Evolutionary conservation across 192 early-diverging fungal species (phyloP).

Genomic region (Gorgonomyces haynaldii): DNA sequence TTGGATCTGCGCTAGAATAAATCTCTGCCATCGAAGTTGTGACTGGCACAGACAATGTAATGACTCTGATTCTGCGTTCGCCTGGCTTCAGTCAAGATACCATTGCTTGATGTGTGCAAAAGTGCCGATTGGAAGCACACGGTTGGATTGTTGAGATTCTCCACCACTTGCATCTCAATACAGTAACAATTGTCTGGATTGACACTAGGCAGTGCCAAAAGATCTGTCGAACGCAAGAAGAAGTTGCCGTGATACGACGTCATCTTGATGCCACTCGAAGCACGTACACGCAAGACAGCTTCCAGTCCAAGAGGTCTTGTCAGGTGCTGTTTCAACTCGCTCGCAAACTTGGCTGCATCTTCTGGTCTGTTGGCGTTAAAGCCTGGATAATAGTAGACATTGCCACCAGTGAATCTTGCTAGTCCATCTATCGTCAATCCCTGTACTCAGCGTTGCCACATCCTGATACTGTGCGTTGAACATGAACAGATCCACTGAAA

Average conservation of each 20-base stretch:
- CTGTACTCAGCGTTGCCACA: constrained; percentile 73
- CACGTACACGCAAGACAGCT: constrained; percentile 85
- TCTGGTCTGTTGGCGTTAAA: constrained; percentile 74
- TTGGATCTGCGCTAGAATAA: constrained; percentile 72
- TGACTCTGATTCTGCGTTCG: constrained; percentile 87
- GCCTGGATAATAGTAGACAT: constrained; percentile 76
- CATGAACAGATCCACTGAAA: constrained; percentile 78
- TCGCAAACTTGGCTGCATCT: constrained; percentile 71
- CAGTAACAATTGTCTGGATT: constrained; percentile 84
- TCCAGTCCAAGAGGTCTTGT: constrained; percentile 72
- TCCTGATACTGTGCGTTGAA: constrained; percentile 79
- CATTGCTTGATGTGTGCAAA: constrained; percentile 75
- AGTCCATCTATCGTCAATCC: constrained; percentile 39
- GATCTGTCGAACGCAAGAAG: constrained; percentile 87
- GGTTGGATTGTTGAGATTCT: constrained; percentile 57
- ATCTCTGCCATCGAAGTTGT: constrained; percentile 68
- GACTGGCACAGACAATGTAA: constrained; percentile 81
- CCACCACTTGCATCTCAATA: constrained; percentile 68
- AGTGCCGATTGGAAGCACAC: constrained; percentile 94
- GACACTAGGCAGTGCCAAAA: constrained; percentile 84
- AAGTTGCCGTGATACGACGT: constrained; percentile 92
- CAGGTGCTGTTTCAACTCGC: constrained; percentile 72
- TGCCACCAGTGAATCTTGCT: constrained; percentile 81
- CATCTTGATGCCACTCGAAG: constrained; percentile 81
- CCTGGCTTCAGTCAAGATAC: constrained; percentile 21